Conservation (phyloP, 2,329 filamentous ascomycete species). For the Fusarium paranaense region DNA sequence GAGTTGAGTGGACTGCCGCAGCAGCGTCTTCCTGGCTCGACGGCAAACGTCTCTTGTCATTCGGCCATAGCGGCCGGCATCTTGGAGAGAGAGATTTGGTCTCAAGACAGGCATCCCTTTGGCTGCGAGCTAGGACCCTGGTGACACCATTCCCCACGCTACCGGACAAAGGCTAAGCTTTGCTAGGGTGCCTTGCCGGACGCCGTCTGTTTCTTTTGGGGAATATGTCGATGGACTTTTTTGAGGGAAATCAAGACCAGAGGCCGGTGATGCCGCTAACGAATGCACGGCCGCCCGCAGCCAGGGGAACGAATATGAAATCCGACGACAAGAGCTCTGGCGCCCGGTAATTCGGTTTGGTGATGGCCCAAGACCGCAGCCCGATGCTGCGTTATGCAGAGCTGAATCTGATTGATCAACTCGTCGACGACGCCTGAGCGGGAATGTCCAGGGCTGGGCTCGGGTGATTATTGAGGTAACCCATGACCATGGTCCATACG, state of each 20-base stretch:
- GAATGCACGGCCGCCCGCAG: constrained; percentile 33
- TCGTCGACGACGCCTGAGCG: background rate
- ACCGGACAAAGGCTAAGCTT: constrained; percentile 38
- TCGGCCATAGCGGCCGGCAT: constrained; percentile 23
- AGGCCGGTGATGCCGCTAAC: constrained; percentile 29
- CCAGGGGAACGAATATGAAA: constrained; percentile 26
- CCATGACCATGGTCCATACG: constrained; percentile 4
- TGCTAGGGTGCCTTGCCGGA: constrained; percentile 30
- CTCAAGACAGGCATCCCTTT: constrained; percentile 22
- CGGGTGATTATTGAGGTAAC: background rate
- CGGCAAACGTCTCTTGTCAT: constrained; percentile 21
- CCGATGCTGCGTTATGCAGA: constrained; percentile 5
- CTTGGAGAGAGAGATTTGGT: constrained; percentile 21
- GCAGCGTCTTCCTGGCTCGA: constrained; percentile 1
- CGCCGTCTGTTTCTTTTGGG: constrained; percentile 34
- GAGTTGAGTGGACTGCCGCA: background rate
- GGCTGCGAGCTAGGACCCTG: constrained; percentile 9
- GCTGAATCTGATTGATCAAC: background rate
- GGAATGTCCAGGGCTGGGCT: constrained; percentile 6
- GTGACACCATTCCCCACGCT: constrained; percentile 39
- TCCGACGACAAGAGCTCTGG: constrained; percentile 9
- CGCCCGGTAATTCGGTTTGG: constrained; percentile 4
- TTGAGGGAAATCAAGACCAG: constrained; percentile 34
- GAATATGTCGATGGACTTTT: constrained; percentile 14
- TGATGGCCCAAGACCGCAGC: background rate